These are phyloP conservation scores for Solanum aculeatissimum DNA, from an alignment of 305 asterid genomes.

Conservation along the genomic window DNA sequence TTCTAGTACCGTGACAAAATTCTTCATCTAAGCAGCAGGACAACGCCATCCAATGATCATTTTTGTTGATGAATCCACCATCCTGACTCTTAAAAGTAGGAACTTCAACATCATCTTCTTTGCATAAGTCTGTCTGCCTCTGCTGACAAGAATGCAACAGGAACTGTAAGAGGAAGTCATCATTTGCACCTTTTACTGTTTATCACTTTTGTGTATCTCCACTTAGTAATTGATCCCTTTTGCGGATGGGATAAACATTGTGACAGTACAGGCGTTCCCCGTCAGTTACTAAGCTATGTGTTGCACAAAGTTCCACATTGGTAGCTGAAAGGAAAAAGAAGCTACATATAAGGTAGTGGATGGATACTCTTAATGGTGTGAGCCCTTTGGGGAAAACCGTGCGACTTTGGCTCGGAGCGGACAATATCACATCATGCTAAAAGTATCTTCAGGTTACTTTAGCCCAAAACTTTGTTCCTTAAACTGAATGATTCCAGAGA, in stretches of 20 bases:
- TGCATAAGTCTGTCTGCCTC: constrained; percentile 22
- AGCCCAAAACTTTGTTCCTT: not conserved
- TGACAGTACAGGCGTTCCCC: not conserved
- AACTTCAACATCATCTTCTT: constrained; percentile 62
- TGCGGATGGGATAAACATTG: not conserved
- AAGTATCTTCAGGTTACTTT: not conserved
- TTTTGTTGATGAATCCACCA: constrained; percentile 13
- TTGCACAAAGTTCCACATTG: not conserved
- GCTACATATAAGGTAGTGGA: not conserved
- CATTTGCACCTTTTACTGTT: not conserved
- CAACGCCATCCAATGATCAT: constrained; percentile 16
- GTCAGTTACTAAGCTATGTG: not conserved
- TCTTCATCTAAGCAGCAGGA: constrained; percentile 17
- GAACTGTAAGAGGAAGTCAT: not conserved
- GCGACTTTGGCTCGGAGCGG: not conserved
- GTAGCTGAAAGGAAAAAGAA: not conserved
- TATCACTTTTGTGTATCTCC: not conserved
- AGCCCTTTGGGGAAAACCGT: not conserved
- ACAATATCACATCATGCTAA: not conserved
- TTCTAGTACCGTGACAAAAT: constrained; percentile 13
- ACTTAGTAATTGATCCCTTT: not conserved
- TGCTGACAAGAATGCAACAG: constrained; percentile 21
- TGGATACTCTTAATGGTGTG: not conserved
- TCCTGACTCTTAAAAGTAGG: constrained; percentile 20
- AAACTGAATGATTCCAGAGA: not conserved